Evolutionary conservation across 2,329 filamentous ascomycete genomes (phyloP).

Genomic region (Pseudogymnoascus sp.): DNA sequence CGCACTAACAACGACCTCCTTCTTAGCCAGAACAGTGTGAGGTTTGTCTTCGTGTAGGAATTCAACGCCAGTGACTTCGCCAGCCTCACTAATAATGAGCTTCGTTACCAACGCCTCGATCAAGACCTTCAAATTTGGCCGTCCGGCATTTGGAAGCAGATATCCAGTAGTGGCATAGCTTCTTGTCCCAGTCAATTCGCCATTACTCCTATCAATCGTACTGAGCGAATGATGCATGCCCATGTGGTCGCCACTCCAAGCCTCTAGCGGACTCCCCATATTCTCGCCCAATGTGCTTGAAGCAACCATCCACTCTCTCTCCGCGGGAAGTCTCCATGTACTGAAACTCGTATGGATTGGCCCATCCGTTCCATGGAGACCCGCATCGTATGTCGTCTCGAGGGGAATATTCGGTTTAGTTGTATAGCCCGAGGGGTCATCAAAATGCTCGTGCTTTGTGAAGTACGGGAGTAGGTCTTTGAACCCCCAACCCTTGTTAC

Average conservation of each 20-base stretch:
- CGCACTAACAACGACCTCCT: slow-evolving; percentile 27
- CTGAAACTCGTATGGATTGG: slow-evolving; percentile 16
- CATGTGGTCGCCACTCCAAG: slow-evolving; percentile 16
- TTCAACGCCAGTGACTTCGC: slow-evolving; percentile 20
- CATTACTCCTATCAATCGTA: slow-evolving; percentile 10
- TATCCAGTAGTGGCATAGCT: slow-evolving; percentile 21
- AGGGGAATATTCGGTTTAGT: slow-evolving; percentile 14
- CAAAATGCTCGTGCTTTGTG: slow-evolving; percentile 28
- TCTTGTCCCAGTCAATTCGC: slow-evolving; percentile 12
- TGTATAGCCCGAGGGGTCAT: slow-evolving; percentile 9
- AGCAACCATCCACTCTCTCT: slow-evolving; percentile 3
- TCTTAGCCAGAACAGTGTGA: slow-evolving; percentile 19
- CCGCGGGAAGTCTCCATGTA: slow-evolving; percentile 11
- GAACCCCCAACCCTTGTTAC: slow-evolving; percentile 37
- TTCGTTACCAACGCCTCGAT: slow-evolving; percentile 78
- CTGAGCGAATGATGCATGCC: slow-evolving; percentile 7
- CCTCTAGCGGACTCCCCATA: slow-evolving; percentile 12
- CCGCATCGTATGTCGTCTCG: slow-evolving; percentile 9
- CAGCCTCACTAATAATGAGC: slow-evolving; percentile 41
- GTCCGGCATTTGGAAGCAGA: slow-evolving; percentile 11
- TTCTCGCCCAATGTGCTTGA: slow-evolving; percentile 11
- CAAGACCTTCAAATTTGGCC: slow-evolving; percentile 64
- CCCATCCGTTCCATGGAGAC: slow-evolving; percentile 15
- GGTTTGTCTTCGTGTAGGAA: slow-evolving; percentile 13
- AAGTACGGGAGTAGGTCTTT: slow-evolving; percentile 37